phyloP scores from a whole-genome alignment of 75 land plant species.

The Isoetes taiwanensis region DNA sequence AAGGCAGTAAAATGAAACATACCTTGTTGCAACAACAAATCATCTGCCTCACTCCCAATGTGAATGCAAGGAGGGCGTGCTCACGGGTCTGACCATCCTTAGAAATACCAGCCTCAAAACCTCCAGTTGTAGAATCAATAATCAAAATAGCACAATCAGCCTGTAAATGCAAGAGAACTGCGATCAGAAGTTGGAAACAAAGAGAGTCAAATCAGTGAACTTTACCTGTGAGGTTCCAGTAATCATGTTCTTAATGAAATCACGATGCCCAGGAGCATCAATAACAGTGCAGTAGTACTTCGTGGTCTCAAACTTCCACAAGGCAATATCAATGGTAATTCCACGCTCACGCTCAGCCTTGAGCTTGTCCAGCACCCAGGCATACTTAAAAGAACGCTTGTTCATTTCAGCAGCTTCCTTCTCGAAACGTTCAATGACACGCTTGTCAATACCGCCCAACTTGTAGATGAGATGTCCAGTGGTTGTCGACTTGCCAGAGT shows the following conservation, averaged over 20 bases:
- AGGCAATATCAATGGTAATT: conserved; percentile 55
- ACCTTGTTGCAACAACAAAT: conserved; percentile 35
- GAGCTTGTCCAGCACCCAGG: conserved; percentile 55
- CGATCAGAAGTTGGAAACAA: no score
- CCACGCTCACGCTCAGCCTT: conserved; percentile 63
- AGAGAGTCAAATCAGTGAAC: no score
- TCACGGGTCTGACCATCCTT: conserved; percentile 28
- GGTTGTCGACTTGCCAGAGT: conserved; percentile 43
- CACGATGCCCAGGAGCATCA: conserved; percentile 51
- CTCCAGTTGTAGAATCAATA: conserved; percentile 48
- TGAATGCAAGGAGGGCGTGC: conserved; percentile 43
- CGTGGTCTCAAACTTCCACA: conserved; percentile 56
- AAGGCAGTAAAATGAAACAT: not conserved
- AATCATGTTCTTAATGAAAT: conserved; percentile 61
- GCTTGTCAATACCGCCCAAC: conserved; percentile 39
- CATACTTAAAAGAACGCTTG: conserved; percentile 56
- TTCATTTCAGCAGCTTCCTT: conserved; percentile 67
- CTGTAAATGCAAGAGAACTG: no score
- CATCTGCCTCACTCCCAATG: conserved; percentile 44
- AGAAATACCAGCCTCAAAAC: conserved; percentile 50
- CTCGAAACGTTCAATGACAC: conserved; percentile 40
- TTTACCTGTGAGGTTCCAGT: conserved; percentile 35
- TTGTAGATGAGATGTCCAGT: conserved; percentile 44
- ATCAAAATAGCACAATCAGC: conserved; percentile 53
- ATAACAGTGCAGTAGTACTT: conserved; percentile 57